Evolutionary conservation across 1,284 basidiomycete genomes (phyloP), one percentile per base, ranked within the genome.

Genomic region (Calocybe gambosa): DNA sequence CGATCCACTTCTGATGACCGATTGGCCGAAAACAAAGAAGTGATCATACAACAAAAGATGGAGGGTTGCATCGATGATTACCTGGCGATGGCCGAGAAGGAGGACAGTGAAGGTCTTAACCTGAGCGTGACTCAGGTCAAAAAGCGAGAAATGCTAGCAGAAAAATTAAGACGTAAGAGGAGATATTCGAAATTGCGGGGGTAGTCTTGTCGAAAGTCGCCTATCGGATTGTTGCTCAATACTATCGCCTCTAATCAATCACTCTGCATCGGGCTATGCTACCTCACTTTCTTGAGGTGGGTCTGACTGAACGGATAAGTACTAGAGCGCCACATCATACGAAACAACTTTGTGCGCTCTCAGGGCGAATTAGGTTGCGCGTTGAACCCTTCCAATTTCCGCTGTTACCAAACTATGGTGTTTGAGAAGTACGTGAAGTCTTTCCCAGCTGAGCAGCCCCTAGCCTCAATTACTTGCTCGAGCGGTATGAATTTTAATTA

Each of bases 41-140:
- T 8, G 51, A 56, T 67, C 25, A 63, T 86, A 3, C 81, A 85
- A 60, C 58, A 64, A 35, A 77, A 78, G 60, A 89, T 89, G 84
- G 85, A 85, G 55, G 65, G 59, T 15, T 80, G 78, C 59, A 83
- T 89, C 43, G 78, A 79, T 44, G 63, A 66, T 19, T 75, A 80
- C 58, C 56, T 79, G 52, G 58, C 43, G 29, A 64, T 59, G 41
- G 63, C 68, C 16, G 67, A 68, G 45, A 62, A 61, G 46, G 78
- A 80, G 53, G 77, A 80, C 47, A 62, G 58, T 33, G 71, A 68
- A 6, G 82, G 80, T 23, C 71, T 63, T 16, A 75, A 75, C 42
- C 60, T 87, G 36, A 89, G 86, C 56, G 63, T 70, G 42, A 88
- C 84, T 8, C 87, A 88, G 67, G 69, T 76, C 58, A 85, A 78